Percentiles rank a stretch among this genome's conserved stretches.
Conservation (phyloP, 495 filamentous ascomycete genomes). For the Lepidopterella palustris region DNA sequence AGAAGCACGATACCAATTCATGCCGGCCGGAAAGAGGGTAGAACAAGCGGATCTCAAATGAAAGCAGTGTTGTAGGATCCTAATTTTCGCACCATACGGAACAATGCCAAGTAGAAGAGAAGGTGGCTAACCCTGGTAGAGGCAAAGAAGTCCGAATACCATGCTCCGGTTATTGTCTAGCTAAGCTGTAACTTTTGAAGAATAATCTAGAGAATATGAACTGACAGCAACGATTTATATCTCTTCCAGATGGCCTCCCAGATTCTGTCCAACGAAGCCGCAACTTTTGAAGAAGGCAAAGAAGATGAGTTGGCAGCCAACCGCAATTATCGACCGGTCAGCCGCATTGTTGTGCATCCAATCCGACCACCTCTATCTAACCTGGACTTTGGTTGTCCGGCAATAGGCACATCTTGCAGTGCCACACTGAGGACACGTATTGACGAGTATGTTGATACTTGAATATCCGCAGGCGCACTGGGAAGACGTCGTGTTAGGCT, state of each 20-base stretch:
- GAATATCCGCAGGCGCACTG: not conserved
- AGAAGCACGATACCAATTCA: not conserved
- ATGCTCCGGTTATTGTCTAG: too few species aligned
- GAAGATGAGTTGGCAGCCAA: not conserved
- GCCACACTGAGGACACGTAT: not conserved
- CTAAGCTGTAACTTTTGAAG: not conserved
- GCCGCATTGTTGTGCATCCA: not conserved
- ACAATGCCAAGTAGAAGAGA: not conserved
- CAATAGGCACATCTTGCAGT: conserved; percentile 3
- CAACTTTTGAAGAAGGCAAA: not conserved
- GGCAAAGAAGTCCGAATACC: not conserved
- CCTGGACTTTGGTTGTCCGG: not conserved
- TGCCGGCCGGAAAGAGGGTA: not conserved
- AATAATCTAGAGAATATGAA: not conserved
- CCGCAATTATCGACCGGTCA: not conserved
- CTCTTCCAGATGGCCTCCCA: not conserved
- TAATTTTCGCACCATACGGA: not conserved
- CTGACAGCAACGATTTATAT: not conserved
- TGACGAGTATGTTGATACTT: not conserved
- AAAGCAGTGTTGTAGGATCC: not conserved
- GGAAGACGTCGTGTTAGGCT: not conserved
- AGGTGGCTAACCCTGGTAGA: not conserved
- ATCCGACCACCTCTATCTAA: not conserved
- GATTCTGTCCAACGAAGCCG: not conserved
- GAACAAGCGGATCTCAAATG: not conserved